These are phyloP conservation scores for Scutellaria galericulata DNA, from an alignment of 257 asterid species.

Conservation along the genomic window DNA sequence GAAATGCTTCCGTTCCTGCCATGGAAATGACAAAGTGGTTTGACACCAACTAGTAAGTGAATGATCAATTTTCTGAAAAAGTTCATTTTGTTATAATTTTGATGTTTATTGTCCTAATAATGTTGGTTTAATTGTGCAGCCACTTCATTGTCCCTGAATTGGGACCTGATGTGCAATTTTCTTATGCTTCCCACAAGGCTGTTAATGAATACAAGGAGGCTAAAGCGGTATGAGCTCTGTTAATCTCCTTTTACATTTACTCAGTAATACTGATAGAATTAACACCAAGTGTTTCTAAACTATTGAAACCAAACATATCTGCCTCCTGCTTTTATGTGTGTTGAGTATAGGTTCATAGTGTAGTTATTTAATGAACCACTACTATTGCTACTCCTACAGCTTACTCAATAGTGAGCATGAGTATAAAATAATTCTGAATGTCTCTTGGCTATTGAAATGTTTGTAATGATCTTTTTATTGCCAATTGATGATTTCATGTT, in stretches of 20 bases:
- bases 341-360: too few species aligned
- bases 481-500: conserved; percentile 29
- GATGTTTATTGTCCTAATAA: conserved; percentile 15
- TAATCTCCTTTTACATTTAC: neutral
- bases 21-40: conserved; percentile 99
- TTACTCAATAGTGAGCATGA: too few species aligned
- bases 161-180: conserved; percentile 85
- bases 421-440: neutral
- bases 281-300: neutral
- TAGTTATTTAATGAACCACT: too few species aligned
- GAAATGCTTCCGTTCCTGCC: conserved; percentile 98
- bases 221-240: conserved; percentile 60
- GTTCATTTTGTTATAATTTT: neutral
- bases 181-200: conserved; percentile 94
- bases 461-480: neutral
- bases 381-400: too few species aligned
- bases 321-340: neutral
- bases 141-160: conserved; percentile 90
- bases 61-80: conserved; percentile 6
- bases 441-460: neutral
- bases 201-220: conserved; percentile 93
- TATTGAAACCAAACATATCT: neutral
- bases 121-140: conserved; percentile 50
- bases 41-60: conserved; percentile 97
- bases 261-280: neutral